These are phyloP conservation scores for Piromyces sp. DNA, from an alignment of 192 early-diverging fungal species.

Conservation along the genomic window DNA sequence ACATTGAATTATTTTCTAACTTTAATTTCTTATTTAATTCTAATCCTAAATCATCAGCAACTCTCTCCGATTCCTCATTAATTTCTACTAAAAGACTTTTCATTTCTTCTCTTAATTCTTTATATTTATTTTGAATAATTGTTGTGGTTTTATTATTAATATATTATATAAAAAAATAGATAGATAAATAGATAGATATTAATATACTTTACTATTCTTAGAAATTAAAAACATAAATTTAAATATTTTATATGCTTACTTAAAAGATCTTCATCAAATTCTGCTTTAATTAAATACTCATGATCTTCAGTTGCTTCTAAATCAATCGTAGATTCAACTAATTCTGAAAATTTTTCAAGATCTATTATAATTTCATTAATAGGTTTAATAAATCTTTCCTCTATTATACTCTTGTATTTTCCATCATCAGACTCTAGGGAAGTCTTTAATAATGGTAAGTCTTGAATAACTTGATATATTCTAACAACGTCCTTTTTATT, in stretches of 20 bases:
- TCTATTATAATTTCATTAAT: slow-evolving; percentile 19
- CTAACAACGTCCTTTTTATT: slow-evolving; percentile 57
- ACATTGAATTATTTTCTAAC: slow-evolving; percentile 64
- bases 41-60: slow-evolving; percentile 42
- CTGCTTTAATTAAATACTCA: slow-evolving; percentile 72
- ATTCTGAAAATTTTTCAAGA: slow-evolving; percentile 48
- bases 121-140: too few relatives aligned
- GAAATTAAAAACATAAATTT: too few relatives aligned
- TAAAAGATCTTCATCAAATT: slow-evolving; percentile 57
- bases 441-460: slow-evolving; percentile 44
- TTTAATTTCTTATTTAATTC: slow-evolving; percentile 78
- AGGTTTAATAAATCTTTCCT: background rate
- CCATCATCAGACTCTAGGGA: slow-evolving; percentile 28
- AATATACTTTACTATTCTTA: too few relatives aligned
- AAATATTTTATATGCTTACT: slow-evolving; percentile 19
- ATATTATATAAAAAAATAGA: too few relatives aligned
- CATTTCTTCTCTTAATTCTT: slow-evolving; percentile 10
- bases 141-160: too few relatives aligned
- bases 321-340: slow-evolving; percentile 86
- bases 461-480: slow-evolving; percentile 66
- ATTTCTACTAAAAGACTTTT: slow-evolving; percentile 30
- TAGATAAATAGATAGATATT: too few relatives aligned
- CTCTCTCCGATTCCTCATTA: slow-evolving; percentile 46
- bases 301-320: slow-evolving; percentile 64
- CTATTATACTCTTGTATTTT: slow-evolving; percentile 3